A percentile compares a stretch with the other conserved stretches of the same genome.
phyloP scores from a whole-genome alignment of 352 stramenopile species.

The Phytophthora cactorum region DNA sequence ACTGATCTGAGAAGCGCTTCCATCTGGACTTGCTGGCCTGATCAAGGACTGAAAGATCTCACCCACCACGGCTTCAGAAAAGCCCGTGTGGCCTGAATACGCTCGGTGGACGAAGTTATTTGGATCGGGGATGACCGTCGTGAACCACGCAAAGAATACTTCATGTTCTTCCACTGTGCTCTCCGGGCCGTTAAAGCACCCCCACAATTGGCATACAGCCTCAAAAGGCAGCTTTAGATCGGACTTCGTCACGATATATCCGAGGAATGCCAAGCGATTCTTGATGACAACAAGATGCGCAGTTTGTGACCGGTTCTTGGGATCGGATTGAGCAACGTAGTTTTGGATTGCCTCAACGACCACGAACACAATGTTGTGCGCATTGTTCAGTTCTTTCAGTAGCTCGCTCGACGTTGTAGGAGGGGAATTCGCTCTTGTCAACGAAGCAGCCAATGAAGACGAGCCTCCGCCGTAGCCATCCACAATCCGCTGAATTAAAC shows the following conservation, averaged over 20 bases:
- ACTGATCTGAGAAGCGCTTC: constrained; percentile 33
- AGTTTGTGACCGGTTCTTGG: constrained; percentile 11
- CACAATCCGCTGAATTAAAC: constrained; percentile 73
- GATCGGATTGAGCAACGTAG: constrained; percentile 39
- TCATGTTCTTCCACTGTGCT: constrained; percentile 47
- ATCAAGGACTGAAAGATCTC: constrained; percentile 63
- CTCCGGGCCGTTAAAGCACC: constrained; percentile 50
- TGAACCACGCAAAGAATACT: constrained; percentile 83
- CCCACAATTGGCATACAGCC: constrained; percentile 67
- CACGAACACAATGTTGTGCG: constrained; percentile 61
- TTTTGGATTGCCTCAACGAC: constrained; percentile 64
- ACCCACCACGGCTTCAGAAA: constrained; percentile 52
- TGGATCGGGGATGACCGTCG: constrained; percentile 64
- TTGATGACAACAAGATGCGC: constrained; percentile 28
- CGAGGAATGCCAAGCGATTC: constrained; percentile 74
- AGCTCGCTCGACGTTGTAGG: constrained; percentile 56
- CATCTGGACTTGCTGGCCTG: constrained; percentile 16
- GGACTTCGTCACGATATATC: constrained; percentile 77
- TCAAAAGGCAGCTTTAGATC: constrained; percentile 72
- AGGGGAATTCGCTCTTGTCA: constrained; percentile 42
- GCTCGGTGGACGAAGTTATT: constrained; percentile 76
- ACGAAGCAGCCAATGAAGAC: constrained; percentile 42
- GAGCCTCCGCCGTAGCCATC: constrained; percentile 51
- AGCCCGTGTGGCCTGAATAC: constrained; percentile 65
- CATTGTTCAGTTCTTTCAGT: constrained; percentile 73